Base-by-base conservation (phyloP, 192 early-diverging fungal species). In the Cetraspora pellucida region DNA sequence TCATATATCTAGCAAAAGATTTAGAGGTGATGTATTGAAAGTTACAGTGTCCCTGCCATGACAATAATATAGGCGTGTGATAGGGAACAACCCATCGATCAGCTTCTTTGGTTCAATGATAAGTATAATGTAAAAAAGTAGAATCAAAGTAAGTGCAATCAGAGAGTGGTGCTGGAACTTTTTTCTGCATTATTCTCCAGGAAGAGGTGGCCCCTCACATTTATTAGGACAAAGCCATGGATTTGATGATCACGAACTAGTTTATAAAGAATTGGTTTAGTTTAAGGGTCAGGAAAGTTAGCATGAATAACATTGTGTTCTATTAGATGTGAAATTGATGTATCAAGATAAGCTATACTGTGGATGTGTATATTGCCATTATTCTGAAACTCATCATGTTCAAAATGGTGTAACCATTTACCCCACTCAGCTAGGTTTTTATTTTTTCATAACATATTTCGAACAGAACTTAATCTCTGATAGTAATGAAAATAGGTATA, bases 71-170 rank as follows among this genome's bases (percentile, higher is more conserved):
- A n/a, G 17, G 43, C 8, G 21, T 6, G 21, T 68, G 45, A 21
- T 68, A 68, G 1, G 46, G 66, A 46, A 68, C 66, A 17, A 68
- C 19, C 66, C 45, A 68, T 49, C 47, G 45, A 5, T 68, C 66
- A 0, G 10, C 19, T n/a, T 16, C 19, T 68, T 68, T 68, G 0
- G n/a, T 50, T 13, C 66, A 19, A 11, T n/a, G 30, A 49, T 68
- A 68, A n/a, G 25, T 68, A 47, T 68, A 68, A 13, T 27, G 43
- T 45, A 19, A 17, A 19, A 13, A n/a, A 68, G 16, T 10, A 19
- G 66, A 13, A 19, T 67, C 28, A 61, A n/a, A 23, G 45, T 44
- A 44, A n/a, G 66, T 68, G 44, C 4, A 23, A 31, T 44, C 4
- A 30, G n/a, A 45, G n/a, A 68, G n/a, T 5, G 45, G 66, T n/a